Evolutionary conservation across 177 flowering plant genomes (phyloP).

Genomic region (Tripterygium wilfordii): DNA sequence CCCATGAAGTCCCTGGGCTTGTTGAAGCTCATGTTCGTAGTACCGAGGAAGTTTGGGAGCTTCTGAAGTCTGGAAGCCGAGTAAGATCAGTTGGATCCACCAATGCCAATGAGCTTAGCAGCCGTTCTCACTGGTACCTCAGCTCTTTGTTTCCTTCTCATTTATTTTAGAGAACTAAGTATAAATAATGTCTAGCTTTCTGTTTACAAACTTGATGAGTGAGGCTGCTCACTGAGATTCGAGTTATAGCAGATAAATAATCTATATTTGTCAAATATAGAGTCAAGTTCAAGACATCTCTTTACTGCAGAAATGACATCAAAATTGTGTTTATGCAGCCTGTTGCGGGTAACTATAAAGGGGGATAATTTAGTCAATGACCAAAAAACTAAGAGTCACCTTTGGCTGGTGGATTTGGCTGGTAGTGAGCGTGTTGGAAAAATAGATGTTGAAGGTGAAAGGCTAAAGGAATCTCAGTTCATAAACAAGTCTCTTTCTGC

Average conservation of each 20-base stretch:
- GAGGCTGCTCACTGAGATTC: no score
- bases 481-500: constrained; percentile 89
- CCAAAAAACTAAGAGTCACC: constrained; percentile 65
- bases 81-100: constrained; percentile 88
- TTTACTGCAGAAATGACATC: no score
- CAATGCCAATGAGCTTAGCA: constrained; percentile 78
- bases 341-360: constrained; percentile 68
- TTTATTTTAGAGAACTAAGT: background rate
- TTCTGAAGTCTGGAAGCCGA: constrained; percentile 57
- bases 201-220: no score
- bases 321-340: constrained; percentile 28
- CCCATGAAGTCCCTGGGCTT: constrained; percentile 80
- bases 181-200: no score
- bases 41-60: constrained; percentile 76
- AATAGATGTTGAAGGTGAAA: constrained; percentile 85
- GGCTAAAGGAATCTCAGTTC: constrained; percentile 86
- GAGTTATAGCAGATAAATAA: no score
- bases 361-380: constrained; percentile 68
- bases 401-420: constrained; percentile 91
- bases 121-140: constrained; percentile 87
- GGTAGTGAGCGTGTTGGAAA: constrained; percentile 91
- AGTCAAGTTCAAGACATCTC: no score
- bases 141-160: background rate
- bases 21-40: constrained; percentile 56
- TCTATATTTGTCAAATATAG: no score